Conservation (phyloP, 805 yeast genomes). For the Hagleromyces aurorensis region DNA sequence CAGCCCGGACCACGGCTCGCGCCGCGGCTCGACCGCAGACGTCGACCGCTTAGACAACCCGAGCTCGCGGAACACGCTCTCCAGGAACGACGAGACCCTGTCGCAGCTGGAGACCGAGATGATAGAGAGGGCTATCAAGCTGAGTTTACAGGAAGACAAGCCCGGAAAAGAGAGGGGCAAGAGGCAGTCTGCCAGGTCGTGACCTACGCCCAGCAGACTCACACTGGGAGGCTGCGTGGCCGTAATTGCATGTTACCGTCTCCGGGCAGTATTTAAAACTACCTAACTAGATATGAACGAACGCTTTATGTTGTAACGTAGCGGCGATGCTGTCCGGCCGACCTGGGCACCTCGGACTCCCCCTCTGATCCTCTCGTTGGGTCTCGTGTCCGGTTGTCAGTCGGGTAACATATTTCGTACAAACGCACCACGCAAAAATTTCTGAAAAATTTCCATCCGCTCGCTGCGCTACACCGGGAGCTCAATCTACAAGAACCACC, state of each 20-base stretch:
- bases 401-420: too few relatives aligned
- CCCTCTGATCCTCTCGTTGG: too few relatives aligned
- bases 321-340: too few relatives aligned
- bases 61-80: conserved; percentile 14
- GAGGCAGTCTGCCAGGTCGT: conserved; percentile 2
- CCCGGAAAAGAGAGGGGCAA: too few relatives aligned
- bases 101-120: conserved; percentile 56
- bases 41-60: conserved; percentile 5
- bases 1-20: conserved; percentile 23
- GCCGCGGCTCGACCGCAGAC: conserved; percentile 18
- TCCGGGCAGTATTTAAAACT: background rate
- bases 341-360: too few relatives aligned
- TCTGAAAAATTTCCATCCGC: conserved; percentile 3
- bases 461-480: too few relatives aligned
- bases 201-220: background rate
- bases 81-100: conserved; percentile 12
- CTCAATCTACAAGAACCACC: too few relatives aligned
- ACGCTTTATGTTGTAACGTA: background rate
- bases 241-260: background rate
- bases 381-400: too few relatives aligned
- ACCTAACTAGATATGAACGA: background rate
- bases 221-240: background rate
- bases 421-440: conserved; percentile 4
- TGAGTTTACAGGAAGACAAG: conserved; percentile 51
- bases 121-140: conserved; percentile 76